Conservation (phyloP, 2,329 filamentous ascomycete species). For the Fusarium albosuccineum region DNA sequence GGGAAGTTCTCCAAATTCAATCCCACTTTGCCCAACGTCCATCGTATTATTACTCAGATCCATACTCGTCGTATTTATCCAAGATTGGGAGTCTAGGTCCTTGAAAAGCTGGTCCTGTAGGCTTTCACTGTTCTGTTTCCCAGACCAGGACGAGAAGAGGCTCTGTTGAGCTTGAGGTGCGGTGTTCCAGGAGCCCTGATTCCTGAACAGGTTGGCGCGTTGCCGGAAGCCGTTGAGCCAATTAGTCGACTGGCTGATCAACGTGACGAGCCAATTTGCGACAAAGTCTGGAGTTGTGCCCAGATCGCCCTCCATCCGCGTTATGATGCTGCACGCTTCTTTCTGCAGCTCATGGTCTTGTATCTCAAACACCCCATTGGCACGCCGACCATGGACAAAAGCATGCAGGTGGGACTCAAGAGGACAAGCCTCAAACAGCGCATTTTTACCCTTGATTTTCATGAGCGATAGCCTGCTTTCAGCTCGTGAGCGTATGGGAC, state of each 20-base stretch:
- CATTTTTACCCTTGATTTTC: constrained; percentile 34
- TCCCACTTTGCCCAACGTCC: neutral
- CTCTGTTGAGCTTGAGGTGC: neutral
- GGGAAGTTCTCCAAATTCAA: neutral
- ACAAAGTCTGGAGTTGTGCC: constrained; percentile 30
- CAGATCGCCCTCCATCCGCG: constrained; percentile 31
- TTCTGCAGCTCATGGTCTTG: constrained; percentile 21
- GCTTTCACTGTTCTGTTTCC: neutral
- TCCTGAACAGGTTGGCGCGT: constrained; percentile 1
- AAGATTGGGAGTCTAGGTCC: neutral
- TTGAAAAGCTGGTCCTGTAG: neutral
- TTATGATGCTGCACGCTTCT: constrained; percentile 25
- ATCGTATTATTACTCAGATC: too few species aligned
- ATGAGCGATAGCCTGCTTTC: constrained; percentile 25
- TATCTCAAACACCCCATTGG: neutral
- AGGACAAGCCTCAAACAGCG: constrained; percentile 30
- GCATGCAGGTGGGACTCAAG: constrained; percentile 27
- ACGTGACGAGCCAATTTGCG: constrained; percentile 29
- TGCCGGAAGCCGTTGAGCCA: constrained; percentile 28
- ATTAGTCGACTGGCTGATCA: constrained; percentile 18
- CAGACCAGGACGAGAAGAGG: neutral
- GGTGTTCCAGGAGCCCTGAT: neutral
- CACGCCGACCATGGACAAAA: constrained; percentile 5
- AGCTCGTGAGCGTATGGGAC: constrained; percentile 24
- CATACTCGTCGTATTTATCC: neutral